Base-by-base conservation (phyloP, 768 basidiomycete species). In the Antrodiella citrinella region DNA sequence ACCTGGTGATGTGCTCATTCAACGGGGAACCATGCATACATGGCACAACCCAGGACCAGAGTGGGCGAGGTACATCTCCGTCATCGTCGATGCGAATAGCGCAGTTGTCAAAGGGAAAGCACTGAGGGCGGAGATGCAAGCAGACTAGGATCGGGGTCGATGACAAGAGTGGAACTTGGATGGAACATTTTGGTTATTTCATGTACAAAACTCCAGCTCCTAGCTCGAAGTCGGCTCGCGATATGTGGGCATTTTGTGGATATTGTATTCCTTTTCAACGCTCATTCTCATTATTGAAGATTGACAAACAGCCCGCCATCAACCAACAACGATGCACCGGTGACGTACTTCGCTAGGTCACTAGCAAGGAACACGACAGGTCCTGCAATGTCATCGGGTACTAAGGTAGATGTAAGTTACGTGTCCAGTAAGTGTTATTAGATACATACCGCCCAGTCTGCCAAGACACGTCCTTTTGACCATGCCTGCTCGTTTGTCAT, bases 261-360 rank as follows among this genome's bases (percentile, higher is more conserved):
- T 38, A 10, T 38, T 10, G 10, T 38, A 38, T 10, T 38, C 18
- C 35, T 38, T 38, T 38, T 38, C 18, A 10, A 18, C 35, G 35
- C 35, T 15, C 39, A 22, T 24, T 12, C 15, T 24, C 13, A 22
- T 59, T 57, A 84, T 58, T 87, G 85, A 46, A 89, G 69, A 57
- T 85, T 86, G 42, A 86, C 85, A 54, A 85, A 85, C 44, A 83
- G 65, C 0, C 86, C 86, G 1, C 86, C 86, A 61, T 87, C 86
- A 0, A 84, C 84, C 4, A 86, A 65, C 3, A 84, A 64, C 19
- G 76, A 76, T 25, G 81, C 72, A 15, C 82, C 83, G 0, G 83
- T 84, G 35, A 84, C 76, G 65, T 86, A 88, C 56, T 74, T 77
- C 3, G 83, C 80, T 50, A 87, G 68, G 55, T 86, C 82, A 59